These are phyloP conservation scores for Trametes sp. DNA, from an alignment of 1,284 basidiomycete genomes.

Conservation along the genomic window DNA sequence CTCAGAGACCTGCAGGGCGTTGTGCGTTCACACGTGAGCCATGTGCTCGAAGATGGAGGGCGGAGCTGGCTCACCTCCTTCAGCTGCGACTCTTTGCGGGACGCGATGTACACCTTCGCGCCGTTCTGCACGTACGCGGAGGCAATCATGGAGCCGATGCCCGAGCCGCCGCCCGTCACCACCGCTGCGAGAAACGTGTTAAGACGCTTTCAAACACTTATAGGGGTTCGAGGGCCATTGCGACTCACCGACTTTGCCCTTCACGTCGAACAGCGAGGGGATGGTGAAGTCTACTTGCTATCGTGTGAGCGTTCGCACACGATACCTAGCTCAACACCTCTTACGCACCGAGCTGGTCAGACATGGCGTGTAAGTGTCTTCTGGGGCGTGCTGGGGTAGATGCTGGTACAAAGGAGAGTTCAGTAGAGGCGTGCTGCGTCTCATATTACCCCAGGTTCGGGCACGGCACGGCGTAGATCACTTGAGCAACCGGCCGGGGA, in stretches of 20 bases:
- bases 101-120: constrained; percentile 80
- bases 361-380: background rate
- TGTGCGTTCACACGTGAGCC: background rate
- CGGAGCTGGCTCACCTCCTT: constrained; percentile 60
- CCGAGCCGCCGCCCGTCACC: constrained; percentile 82
- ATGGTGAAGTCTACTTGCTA: constrained; percentile 4
- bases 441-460: constrained; percentile 3
- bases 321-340: background rate
- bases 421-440: background rate
- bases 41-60: background rate
- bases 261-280: constrained; percentile 69
- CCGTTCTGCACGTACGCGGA: constrained; percentile 74
- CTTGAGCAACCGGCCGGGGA: background rate
- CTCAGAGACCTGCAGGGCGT: constrained; percentile 50
- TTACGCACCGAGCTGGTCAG: background rate
- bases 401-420: background rate
- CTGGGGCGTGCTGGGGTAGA: background rate
- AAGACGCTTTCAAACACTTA: constrained; percentile 9
- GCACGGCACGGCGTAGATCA: background rate
- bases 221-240: background rate
- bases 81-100: constrained; percentile 80
- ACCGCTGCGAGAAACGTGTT: constrained; percentile 55
- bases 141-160: constrained; percentile 85
- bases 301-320: background rate
- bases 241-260: constrained; percentile 74